A percentile compares a stretch with the other conserved stretches of the same genome.
Conservation (phyloP, 441 rosid species). For the Pelargonium citronellum region DNA sequence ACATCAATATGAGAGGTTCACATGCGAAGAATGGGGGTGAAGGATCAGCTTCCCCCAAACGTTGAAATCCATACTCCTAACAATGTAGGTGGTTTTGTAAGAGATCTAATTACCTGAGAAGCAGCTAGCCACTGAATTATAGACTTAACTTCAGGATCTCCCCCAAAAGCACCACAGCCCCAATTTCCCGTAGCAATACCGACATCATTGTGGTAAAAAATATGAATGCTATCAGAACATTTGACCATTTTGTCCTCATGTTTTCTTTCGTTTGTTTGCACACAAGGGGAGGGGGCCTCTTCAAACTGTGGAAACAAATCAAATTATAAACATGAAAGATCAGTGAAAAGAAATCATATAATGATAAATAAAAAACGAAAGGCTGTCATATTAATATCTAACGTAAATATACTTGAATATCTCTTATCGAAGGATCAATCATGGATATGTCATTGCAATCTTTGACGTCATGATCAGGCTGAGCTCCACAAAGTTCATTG, state of each 20-base stretch:
- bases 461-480: constrained; percentile 24
- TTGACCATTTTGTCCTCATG: constrained; percentile 15
- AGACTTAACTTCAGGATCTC: constrained; percentile 81
- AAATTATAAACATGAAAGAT: constrained; percentile 1
- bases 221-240: constrained; percentile 22
- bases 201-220: constrained; percentile 27
- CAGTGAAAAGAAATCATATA: not conserved
- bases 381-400: not conserved
- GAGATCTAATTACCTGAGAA: constrained; percentile 57
- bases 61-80: not conserved
- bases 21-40: no score
- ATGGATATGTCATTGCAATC: constrained; percentile 21
- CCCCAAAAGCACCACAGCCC: constrained; percentile 98
- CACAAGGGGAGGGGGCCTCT: constrained; percentile 32
- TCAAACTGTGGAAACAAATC: constrained; percentile 23
- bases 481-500: constrained; percentile 24
- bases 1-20: no score
- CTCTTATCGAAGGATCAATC: constrained; percentile 26
- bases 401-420: constrained; percentile 9
- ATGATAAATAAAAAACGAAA: not conserved
- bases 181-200: constrained; percentile 90
- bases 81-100: not conserved
- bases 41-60: no score
- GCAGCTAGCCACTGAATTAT: constrained; percentile 94
- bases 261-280: constrained; percentile 31